Evolutionary conservation across 202 grass and related monocot genomes (phyloP).

Genomic region (Thinopyrum obtusiflorum): DNA sequence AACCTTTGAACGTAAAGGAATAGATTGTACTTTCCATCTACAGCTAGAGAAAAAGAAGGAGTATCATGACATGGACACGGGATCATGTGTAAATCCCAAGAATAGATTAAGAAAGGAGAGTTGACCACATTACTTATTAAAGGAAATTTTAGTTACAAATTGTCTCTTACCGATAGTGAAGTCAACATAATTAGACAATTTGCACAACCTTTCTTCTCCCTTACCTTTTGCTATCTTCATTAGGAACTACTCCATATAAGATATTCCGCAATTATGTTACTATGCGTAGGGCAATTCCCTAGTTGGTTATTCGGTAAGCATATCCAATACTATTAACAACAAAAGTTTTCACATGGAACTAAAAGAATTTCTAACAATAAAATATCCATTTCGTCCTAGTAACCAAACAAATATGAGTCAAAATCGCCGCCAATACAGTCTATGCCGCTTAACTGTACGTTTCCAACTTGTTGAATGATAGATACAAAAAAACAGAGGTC

Average conservation of each 20-base stretch:
- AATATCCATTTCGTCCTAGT: not conserved
- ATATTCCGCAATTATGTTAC: not conserved
- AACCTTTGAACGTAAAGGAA: conserved; percentile 71
- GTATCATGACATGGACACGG: conserved; percentile 5
- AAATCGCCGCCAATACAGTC: not conserved
- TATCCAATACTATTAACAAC: not conserved
- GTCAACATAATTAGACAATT: not conserved
- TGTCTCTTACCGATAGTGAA: not conserved
- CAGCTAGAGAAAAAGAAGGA: conserved; percentile 15
- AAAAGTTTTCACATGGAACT: not conserved
- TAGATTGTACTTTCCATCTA: conserved; percentile 68
- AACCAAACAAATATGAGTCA: not conserved
- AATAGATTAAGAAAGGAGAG: not conserved
- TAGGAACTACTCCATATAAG: not conserved
- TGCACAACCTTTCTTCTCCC: not conserved
- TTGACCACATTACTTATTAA: not conserved
- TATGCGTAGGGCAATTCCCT: not conserved
- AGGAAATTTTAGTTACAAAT: not conserved
- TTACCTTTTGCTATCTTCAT: not conserved
- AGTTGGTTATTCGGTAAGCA: not conserved
- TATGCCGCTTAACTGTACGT: not conserved
- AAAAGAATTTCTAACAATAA: not conserved
- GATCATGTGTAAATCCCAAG: not conserved
- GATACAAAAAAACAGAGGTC: not conserved
- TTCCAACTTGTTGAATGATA: not conserved